Percentiles rank a stretch among this genome's conserved stretches.
Conservation (phyloP, 2,329 filamentous ascomycete genomes). For the Epicoccum sorghinum region DNA sequence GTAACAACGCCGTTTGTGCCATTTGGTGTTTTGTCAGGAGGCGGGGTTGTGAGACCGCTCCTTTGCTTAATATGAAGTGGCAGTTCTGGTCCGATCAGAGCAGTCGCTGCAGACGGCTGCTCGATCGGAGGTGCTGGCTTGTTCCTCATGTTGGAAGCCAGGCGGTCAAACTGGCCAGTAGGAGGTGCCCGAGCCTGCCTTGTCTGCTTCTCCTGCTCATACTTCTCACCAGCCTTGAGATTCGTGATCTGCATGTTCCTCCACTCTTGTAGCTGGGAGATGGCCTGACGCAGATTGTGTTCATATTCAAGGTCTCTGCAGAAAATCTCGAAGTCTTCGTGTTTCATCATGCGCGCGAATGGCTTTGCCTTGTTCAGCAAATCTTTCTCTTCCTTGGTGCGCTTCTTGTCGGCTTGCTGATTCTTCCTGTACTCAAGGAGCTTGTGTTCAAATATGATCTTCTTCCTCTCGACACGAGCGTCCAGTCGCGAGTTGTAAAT, state of each 20-base stretch:
- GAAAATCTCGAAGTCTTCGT: conserved; percentile 84
- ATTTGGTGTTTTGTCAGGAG: conserved; percentile 50
- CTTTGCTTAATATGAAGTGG: conserved; percentile 63
- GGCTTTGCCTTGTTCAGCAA: conserved; percentile 92
- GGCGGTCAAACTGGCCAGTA: conserved; percentile 83
- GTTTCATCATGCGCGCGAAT: conserved; percentile 96
- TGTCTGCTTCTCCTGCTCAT: conserved; percentile 83
- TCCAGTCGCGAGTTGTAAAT: conserved; percentile 95
- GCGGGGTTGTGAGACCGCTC: conserved; percentile 50
- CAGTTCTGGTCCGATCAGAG: conserved; percentile 79
- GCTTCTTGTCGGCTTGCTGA: conserved; percentile 86
- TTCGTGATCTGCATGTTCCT: conserved; percentile 82
- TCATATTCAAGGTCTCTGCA: conserved; percentile 87
- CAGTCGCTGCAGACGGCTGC: conserved; percentile 73
- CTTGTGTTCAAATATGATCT: conserved; percentile 94
- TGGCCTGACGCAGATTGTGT: conserved; percentile 87
- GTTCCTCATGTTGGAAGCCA: conserved; percentile 72
- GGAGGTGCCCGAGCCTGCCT: conserved; percentile 70
- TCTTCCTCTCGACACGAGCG: conserved; percentile 90
- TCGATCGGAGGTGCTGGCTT: conserved; percentile 69
- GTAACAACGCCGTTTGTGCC: conserved; percentile 46
- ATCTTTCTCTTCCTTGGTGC: conserved; percentile 93
- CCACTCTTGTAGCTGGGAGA: conserved; percentile 93
- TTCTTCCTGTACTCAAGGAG: conserved; percentile 94
- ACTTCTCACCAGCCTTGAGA: conserved; percentile 85